phyloP scores from a whole-genome alignment of 495 filamentous ascomycete genomes.

The Penicillium paradoxum region DNA sequence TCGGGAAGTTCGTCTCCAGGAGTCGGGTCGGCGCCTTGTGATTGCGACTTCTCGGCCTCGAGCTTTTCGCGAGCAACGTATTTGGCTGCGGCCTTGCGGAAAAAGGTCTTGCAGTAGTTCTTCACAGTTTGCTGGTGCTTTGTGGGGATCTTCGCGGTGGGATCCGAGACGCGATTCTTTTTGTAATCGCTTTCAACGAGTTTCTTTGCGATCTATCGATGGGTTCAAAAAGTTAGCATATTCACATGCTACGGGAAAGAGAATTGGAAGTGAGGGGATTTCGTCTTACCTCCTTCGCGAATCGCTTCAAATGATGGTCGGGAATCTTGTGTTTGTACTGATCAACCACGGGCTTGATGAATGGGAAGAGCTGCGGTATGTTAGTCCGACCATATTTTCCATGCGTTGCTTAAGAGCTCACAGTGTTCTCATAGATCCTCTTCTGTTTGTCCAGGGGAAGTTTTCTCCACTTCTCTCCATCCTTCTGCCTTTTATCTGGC shows the following conservation, averaged over 20 bases:
- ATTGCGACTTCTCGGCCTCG: constrained; percentile 47
- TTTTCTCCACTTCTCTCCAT: constrained; percentile 72
- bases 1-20: constrained; percentile 35
- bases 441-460: constrained; percentile 79
- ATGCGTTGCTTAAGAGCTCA: constrained; percentile 35
- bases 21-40: constrained; percentile 14
- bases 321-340: constrained; percentile 81
- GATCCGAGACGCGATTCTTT: constrained; percentile 74
- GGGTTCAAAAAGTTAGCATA: neutral
- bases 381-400: constrained; percentile 5
- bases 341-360: constrained; percentile 77
- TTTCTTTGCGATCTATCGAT: constrained; percentile 63
- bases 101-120: constrained; percentile 73
- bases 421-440: constrained; percentile 89
- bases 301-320: constrained; percentile 81
- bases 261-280: neutral
- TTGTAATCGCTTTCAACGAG: constrained; percentile 87
- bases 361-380: constrained; percentile 63
- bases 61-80: constrained; percentile 62
- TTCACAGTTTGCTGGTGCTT: constrained; percentile 80
- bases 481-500: constrained; percentile 56
- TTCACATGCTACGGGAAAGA: constrained; percentile 1
- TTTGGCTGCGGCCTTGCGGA: constrained; percentile 78
- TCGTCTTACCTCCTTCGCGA: constrained; percentile 68
- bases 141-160: constrained; percentile 62